These are phyloP conservation scores for Sporothrix luriei DNA, from an alignment of 2,329 filamentous ascomycete species.

Conservation along the genomic window DNA sequence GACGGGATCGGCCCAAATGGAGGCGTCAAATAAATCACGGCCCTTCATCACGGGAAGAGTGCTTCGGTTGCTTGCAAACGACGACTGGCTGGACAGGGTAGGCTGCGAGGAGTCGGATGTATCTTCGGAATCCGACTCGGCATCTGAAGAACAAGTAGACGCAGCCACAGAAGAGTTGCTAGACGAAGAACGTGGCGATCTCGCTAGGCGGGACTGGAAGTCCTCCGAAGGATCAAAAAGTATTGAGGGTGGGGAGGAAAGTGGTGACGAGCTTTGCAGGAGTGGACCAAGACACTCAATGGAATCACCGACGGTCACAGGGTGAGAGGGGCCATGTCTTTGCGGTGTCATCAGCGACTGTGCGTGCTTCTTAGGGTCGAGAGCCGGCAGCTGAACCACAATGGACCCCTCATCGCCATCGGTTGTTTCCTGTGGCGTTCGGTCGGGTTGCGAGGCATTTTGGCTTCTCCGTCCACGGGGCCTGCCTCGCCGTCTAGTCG, in stretches of 20 bases:
- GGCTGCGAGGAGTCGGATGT: conserved; percentile 48
- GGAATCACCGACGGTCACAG: conserved; percentile 35
- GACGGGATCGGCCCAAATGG: conserved; percentile 68
- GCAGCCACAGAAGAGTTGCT: conserved; percentile 44
- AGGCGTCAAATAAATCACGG: conserved; percentile 70
- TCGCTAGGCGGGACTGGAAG: conserved; percentile 39
- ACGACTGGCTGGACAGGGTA: conserved; percentile 41
- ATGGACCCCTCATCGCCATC: conserved; percentile 25
- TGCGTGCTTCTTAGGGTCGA: conserved; percentile 15
- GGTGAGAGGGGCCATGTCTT: conserved; percentile 33
- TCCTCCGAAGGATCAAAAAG: conserved; percentile 56
- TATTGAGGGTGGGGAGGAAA: conserved; percentile 59
- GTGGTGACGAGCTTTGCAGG: conserved; percentile 53
- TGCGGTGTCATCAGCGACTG: conserved; percentile 36
- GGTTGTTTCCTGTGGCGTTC: neutral
- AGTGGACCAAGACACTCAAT: conserved; percentile 34
- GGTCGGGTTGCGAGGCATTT: neutral
- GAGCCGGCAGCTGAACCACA: conserved; percentile 30
- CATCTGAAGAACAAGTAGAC: conserved; percentile 27
- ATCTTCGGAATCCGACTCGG: conserved; percentile 47
- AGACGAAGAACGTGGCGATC: conserved; percentile 42
- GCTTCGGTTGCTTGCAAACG: conserved; percentile 38
- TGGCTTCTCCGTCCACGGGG: neutral
- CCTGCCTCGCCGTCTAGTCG: neutral
- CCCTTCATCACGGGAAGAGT: conserved; percentile 66